Conservation (phyloP, 2,329 filamentous ascomycete species). For the Keithomyces neogunnii region DNA sequence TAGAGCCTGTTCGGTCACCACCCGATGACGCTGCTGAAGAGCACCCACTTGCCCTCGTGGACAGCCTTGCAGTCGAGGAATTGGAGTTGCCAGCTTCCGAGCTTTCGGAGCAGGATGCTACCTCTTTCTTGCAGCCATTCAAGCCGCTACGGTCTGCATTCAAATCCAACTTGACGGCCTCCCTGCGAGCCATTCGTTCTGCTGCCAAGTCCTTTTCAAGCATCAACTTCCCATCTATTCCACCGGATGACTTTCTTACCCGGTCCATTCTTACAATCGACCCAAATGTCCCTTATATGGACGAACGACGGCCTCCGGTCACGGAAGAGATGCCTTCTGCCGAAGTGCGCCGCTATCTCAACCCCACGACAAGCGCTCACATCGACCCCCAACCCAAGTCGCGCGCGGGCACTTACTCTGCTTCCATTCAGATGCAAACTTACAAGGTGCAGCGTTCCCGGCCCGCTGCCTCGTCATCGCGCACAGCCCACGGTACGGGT, state of each 20-base stretch:
- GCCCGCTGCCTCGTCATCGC: conserved; percentile 23
- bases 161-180: conserved; percentile 62
- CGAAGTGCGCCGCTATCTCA: conserved; percentile 58
- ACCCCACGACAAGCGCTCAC: conserved; percentile 44
- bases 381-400: conserved; percentile 21
- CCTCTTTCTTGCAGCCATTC: conserved; percentile 25
- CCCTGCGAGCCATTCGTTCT: conserved; percentile 53
- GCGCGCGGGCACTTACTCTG: conserved; percentile 37
- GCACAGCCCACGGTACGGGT: conserved; percentile 16
- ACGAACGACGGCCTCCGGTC: conserved; percentile 56
- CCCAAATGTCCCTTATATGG: conserved; percentile 56
- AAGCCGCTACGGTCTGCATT: conserved; percentile 49
- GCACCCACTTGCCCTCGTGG: conserved; percentile 37
- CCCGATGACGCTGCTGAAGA: conserved; percentile 42
- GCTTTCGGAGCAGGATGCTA: conserved; percentile 9
- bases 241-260: conserved; percentile 58
- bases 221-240: conserved; percentile 55
- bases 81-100: conserved; percentile 29
- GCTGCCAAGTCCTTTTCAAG: conserved; percentile 56
- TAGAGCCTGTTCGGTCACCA: conserved; percentile 49
- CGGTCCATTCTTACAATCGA: conserved; percentile 61
- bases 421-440: conserved; percentile 65
- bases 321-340: conserved; percentile 57
- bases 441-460: conserved; percentile 51
- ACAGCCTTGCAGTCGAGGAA: conserved; percentile 38